Conservation (phyloP, 352 stramenopile genomes). For the Pythium angustatum region DNA sequence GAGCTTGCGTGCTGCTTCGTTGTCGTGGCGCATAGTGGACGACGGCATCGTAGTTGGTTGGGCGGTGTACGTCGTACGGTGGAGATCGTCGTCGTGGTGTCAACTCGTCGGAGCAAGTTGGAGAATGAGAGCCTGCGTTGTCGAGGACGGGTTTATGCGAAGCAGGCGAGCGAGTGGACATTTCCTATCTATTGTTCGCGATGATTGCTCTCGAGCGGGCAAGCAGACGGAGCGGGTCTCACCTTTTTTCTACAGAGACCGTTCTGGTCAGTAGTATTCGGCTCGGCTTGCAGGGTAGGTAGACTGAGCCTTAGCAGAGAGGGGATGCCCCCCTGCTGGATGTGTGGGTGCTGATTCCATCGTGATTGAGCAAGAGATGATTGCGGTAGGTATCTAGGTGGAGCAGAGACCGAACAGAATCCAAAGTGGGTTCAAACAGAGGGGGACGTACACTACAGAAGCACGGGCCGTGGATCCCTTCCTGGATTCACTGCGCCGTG, state of each 20-base stretch:
- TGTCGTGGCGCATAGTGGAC: not conserved
- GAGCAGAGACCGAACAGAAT: no score
- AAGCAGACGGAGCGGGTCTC: not conserved
- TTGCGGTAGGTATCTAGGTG: no score
- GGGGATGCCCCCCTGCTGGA: no score
- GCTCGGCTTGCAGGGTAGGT: not conserved
- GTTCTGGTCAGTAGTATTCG: not conserved
- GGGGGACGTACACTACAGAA: no score
- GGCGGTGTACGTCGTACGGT: not conserved
- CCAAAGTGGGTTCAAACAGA: no score
- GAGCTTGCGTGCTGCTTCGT: not conserved
- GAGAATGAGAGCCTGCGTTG: not conserved
- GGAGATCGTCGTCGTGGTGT: not conserved
- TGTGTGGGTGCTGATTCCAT: no score
- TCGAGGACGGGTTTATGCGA: not conserved
- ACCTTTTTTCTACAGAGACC: not conserved
- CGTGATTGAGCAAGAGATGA: no score
- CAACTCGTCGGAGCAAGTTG: not conserved
- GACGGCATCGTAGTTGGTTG: not conserved
- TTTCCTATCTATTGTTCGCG: not conserved
- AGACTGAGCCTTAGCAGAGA: no score
- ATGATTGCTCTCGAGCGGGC: not conserved
- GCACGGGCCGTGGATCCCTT: no score
- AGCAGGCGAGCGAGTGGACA: not conserved
- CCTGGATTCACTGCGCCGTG: no score